Conservation (phyloP, 352 stramenopile genomes). For the Phytophthora pluvialis region DNA sequence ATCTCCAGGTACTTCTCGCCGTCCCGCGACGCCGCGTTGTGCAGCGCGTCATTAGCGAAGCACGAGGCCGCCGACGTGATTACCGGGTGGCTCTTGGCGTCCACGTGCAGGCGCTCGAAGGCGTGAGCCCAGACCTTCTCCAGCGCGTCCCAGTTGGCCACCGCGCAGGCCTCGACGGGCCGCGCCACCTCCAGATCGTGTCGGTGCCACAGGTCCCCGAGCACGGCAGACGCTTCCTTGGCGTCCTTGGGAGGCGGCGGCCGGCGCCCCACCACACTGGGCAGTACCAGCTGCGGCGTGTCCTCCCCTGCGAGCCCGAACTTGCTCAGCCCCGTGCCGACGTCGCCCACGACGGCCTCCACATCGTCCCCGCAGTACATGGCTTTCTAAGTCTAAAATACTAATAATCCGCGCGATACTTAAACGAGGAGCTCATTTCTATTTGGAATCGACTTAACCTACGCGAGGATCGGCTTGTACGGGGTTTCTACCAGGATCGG, state of each 20-base stretch:
- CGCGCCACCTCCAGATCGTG: conserved; percentile 66
- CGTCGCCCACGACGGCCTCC: conserved; percentile 95
- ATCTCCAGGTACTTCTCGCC: conserved; percentile 88
- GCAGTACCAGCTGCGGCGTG: conserved; percentile 90
- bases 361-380: conserved; percentile 98
- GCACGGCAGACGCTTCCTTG: conserved; percentile 28
- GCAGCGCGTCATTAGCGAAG: conserved; percentile 74
- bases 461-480: conserved; percentile 7
- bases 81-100: conserved; percentile 75
- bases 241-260: conserved; percentile 23
- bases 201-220: conserved; percentile 65
- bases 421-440: too few relatives aligned
- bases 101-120: conserved; percentile 74
- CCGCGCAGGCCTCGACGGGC: conserved; percentile 60
- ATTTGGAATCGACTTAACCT: too few relatives aligned
- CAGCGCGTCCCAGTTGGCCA: conserved; percentile 87
- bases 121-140: conserved; percentile 85
- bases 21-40: conserved; percentile 61
- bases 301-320: conserved; percentile 96
- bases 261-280: conserved; percentile 67
- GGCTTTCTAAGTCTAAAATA: neutral
- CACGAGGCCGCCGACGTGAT: conserved; percentile 79
- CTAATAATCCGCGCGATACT: neutral
- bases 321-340: conserved; percentile 91
- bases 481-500: too few relatives aligned